These are phyloP conservation scores for Torrubiellomyces zombiae DNA, from an alignment of 2,329 filamentous ascomycete genomes.

Conservation along the genomic window DNA sequence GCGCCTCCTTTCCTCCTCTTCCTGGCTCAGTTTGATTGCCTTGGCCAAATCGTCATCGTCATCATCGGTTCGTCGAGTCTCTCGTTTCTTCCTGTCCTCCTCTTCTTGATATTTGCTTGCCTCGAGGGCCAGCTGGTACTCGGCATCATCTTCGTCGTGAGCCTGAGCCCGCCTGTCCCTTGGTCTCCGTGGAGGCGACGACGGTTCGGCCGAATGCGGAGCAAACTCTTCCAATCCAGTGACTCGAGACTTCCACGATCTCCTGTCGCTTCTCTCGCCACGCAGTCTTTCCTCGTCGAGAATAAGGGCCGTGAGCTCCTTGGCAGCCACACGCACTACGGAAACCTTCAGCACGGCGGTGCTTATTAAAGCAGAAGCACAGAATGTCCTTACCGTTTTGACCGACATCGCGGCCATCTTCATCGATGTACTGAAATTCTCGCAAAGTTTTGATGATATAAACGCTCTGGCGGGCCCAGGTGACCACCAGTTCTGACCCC, in stretches of 20 bases:
- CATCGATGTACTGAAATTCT: slow-evolving; percentile 92
- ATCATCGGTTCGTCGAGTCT: slow-evolving; percentile 36
- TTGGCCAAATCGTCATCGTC: slow-evolving; percentile 81
- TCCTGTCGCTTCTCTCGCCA: slow-evolving; percentile 77
- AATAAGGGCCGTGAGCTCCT: slow-evolving; percentile 83
- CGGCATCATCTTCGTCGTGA: slow-evolving; percentile 70
- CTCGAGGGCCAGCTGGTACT: slow-evolving; percentile 81
- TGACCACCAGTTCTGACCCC: slow-evolving; percentile 89
- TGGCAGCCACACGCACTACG: slow-evolving; percentile 82
- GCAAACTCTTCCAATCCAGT: slow-evolving; percentile 77
- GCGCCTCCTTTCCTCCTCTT: slow-evolving; percentile 81
- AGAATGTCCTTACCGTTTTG: slow-evolving; percentile 60
- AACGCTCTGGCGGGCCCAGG: slow-evolving; percentile 93
- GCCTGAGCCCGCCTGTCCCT: slow-evolving; percentile 29
- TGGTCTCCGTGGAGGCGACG: slow-evolving; percentile 24
- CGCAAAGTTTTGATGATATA: slow-evolving; percentile 98
- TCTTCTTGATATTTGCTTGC: slow-evolving; percentile 92
- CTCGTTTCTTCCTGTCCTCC: slow-evolving; percentile 64
- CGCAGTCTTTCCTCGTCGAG: slow-evolving; percentile 86
- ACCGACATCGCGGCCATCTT: slow-evolving; percentile 87
- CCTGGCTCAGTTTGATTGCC: slow-evolving; percentile 85
- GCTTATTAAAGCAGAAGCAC: neutral
- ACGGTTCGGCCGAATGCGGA: slow-evolving; percentile 24
- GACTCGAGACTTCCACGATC: slow-evolving; percentile 92
- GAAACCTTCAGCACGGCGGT: slow-evolving; percentile 6